Conservation (phyloP, 2,329 filamentous ascomycete genomes). For the Metarhizium sp. region DNA sequence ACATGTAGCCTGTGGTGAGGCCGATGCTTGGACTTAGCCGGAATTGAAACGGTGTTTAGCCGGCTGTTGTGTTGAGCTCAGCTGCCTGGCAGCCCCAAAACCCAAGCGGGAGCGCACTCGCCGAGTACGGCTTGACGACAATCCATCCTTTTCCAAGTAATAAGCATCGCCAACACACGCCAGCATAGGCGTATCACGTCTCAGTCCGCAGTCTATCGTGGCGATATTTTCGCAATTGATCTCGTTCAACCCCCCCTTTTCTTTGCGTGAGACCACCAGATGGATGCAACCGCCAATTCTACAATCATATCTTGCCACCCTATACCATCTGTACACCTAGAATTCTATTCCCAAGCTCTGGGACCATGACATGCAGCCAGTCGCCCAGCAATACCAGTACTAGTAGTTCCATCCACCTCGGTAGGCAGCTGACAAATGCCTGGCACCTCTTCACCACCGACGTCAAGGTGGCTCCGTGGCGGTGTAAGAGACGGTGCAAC, state of each 20-base stretch:
- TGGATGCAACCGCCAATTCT: background rate
- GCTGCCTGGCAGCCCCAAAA: no score
- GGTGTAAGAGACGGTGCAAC: background rate
- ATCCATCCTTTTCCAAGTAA: no score
- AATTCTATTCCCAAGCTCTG: background rate
- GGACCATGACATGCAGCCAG: no score
- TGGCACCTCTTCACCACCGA: background rate
- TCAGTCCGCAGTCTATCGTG: no score
- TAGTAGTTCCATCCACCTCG: background rate
- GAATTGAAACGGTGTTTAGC: conserved; percentile 19
- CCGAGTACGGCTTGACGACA: background rate
- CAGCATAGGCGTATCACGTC: no score
- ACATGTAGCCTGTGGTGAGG: background rate
- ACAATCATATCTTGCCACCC: background rate
- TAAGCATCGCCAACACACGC: no score
- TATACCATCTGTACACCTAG: background rate
- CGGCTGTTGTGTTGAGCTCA: conserved; percentile 4
- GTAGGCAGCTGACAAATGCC: background rate
- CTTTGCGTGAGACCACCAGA: background rate
- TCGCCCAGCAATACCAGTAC: background rate
- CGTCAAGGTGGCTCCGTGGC: background rate
- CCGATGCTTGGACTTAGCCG: conserved; percentile 19
- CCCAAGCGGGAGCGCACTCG: no score
- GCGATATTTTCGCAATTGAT: no score
- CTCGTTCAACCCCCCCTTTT: no score